Conservation (phyloP, 1,139 yeast species). For the Yamadazyma atlantica region DNA sequence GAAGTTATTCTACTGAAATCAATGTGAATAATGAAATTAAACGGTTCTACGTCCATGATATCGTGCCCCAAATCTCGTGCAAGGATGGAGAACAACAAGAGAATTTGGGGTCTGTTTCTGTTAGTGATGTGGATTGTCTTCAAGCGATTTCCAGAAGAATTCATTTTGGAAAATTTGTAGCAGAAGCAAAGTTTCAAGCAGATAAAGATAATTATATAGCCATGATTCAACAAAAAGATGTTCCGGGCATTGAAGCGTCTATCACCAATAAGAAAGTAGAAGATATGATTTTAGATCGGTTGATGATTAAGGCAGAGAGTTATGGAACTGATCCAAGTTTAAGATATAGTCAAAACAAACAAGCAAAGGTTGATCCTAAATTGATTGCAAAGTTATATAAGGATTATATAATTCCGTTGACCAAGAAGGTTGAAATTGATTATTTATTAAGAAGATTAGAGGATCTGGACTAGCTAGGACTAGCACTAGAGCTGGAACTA, state of each 20-base stretch:
- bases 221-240: slow-evolving; percentile 65
- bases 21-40: slow-evolving; percentile 73
- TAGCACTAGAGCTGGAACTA: no score
- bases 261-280: slow-evolving; percentile 90
- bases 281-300: slow-evolving; percentile 73
- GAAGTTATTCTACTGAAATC: slow-evolving; percentile 69
- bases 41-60: slow-evolving; percentile 62
- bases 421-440: slow-evolving; percentile 93
- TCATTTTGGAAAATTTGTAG: slow-evolving; percentile 96
- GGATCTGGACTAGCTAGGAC: no score
- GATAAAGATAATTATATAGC: slow-evolving; percentile 65
- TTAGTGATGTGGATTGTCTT: slow-evolving; percentile 80
- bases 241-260: slow-evolving; percentile 70
- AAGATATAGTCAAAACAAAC: slow-evolving; percentile 63
- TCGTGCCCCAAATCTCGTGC: slow-evolving; percentile 74
- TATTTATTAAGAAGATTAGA: slow-evolving; percentile 82
- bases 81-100: slow-evolving; percentile 75
- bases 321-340: slow-evolving; percentile 89
- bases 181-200: slow-evolving; percentile 82
- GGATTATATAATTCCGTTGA: slow-evolving; percentile 87
- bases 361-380: slow-evolving; percentile 79
- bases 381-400: slow-evolving; percentile 79
- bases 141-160: slow-evolving; percentile 92
- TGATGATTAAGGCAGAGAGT: slow-evolving; percentile 74
- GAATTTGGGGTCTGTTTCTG: slow-evolving; percentile 84